These are phyloP conservation scores for Echinochloa phyllopogon DNA, from an alignment of 176 grass and related monocot genomes.

Conservation along the genomic window DNA sequence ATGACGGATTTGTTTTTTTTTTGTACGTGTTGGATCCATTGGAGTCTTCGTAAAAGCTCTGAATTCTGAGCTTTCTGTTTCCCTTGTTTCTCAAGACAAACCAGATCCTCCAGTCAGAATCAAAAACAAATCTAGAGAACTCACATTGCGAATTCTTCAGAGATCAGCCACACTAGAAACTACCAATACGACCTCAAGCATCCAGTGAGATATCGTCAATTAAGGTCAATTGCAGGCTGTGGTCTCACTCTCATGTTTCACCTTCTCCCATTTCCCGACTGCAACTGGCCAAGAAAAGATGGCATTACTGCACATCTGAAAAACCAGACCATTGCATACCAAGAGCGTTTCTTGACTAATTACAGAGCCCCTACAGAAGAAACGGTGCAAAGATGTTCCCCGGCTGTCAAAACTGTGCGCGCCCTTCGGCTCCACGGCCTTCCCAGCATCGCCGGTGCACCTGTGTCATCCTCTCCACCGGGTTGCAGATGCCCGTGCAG, in stretches of 20 bases:
- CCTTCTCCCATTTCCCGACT: background rate
- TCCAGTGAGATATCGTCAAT: background rate
- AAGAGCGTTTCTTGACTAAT: conserved; percentile 16
- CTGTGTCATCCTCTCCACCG: conserved; percentile 74
- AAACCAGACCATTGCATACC: conserved; percentile 28
- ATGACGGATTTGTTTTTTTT: background rate
- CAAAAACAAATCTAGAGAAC: background rate
- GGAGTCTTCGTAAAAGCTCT: background rate
- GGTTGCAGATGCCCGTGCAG: conserved; percentile 77
- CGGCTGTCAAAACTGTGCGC: conserved; percentile 56
- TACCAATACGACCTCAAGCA: background rate
- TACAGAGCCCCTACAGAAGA: conserved; percentile 38
- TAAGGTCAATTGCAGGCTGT: background rate
- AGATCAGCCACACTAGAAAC: background rate
- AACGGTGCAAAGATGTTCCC: background rate
- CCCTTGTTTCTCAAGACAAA: background rate
- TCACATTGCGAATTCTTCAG: background rate
- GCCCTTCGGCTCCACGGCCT: conserved; percentile 48
- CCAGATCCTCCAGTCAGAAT: background rate
- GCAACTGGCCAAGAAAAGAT: background rate
- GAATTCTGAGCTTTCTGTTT: background rate
- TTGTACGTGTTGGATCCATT: background rate
- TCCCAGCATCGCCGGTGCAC: conserved; percentile 74
- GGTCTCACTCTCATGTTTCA: background rate
- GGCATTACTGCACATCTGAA: conserved; percentile 26